Evolutionary conservation across 257 asterid genomes (phyloP), one percentile per base, ranked within the genome.

Genomic region (Lycium barbarum): DNA sequence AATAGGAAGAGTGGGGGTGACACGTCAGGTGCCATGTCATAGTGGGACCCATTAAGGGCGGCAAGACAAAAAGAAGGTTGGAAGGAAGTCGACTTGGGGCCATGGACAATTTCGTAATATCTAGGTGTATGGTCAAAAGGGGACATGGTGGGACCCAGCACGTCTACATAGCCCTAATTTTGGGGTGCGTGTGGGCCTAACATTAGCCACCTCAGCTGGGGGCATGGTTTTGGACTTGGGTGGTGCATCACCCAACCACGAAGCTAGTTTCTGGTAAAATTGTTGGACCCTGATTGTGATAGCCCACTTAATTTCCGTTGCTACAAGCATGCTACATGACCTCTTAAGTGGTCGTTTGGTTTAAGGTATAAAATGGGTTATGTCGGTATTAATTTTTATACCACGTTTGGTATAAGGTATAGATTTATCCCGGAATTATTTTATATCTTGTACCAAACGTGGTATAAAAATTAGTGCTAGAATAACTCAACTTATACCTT

Each of bases 281-380:
- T 91, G 98, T 93, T 88, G 95, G 98, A 68, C 92, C 84, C 61
- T 79, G 97, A 94, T 90, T 85, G 89, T 88, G 98, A 94, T 91
- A 91, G 93, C 92, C 90, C 84, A 81, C 83, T 83, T 93, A 91
- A 78, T n/a, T 84, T 62, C 89, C 55, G 84, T 84, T 86, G 90
- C 74, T 83, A 76, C 71, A 65, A 86, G 87, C 89, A 89, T 61
- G 86, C 81, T 87, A 55, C 83, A 85, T 89, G 88, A 87, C 88
- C 86, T 63, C 85, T 17, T 38, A 59, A n/a, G n/a, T n/a, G n/a
- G n/a, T n/a, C n/a, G n/a, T n/a, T n/a, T n/a, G n/a, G n/a, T n/a
- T n/a, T n/a, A n/a, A n/a, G n/a, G n/a, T n/a, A n/a, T n/a, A n/a
- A n/a, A n/a, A n/a, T n/a, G n/a, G n/a, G n/a, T n/a, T n/a, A n/a